Evolutionary conservation across 2,329 filamentous ascomycete genomes (phyloP).

Genomic region (Fusarium nanum): DNA sequence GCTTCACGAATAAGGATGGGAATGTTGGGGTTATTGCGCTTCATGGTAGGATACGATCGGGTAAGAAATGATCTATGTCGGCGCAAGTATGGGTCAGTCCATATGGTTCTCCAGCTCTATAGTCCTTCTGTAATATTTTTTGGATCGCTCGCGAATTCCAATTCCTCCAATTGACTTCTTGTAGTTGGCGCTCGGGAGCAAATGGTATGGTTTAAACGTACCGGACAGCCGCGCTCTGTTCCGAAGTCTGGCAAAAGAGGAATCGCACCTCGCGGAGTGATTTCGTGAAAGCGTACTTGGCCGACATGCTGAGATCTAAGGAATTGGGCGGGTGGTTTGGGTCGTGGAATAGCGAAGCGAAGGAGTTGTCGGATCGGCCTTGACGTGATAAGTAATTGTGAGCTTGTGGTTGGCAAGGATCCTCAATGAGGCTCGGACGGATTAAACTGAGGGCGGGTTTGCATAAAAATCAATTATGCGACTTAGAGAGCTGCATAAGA

Average conservation of each 20-base stretch:
- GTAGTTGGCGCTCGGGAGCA: background rate
- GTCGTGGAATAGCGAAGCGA: constrained; percentile 8
- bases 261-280: constrained; percentile 95
- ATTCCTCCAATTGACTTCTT: constrained; percentile 33
- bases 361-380: constrained; percentile 19
- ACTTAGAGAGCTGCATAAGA: background rate
- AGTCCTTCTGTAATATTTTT: background rate
- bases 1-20: constrained; percentile 97
- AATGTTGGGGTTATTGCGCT: constrained; percentile 95
- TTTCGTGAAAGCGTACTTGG: constrained; percentile 92
- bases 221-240: constrained; percentile 90
- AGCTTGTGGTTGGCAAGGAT: constrained; percentile 48
- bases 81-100: constrained; percentile 27
- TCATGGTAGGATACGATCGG: constrained; percentile 96
- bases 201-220: constrained; percentile 57
- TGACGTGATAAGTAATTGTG: constrained; percentile 45
- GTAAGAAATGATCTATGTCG: constrained; percentile 82
- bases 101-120: background rate
- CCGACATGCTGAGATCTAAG: constrained; percentile 72
- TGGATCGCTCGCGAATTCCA: background rate
- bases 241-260: constrained; percentile 93
- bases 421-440: constrained; percentile 38
- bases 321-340: constrained; percentile 1
- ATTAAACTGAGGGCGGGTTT: constrained; percentile 36
- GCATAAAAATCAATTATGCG: constrained; percentile 32